Conservation (phyloP, 2,329 filamentous ascomycete genomes). For the Diaporthe sp. region DNA sequence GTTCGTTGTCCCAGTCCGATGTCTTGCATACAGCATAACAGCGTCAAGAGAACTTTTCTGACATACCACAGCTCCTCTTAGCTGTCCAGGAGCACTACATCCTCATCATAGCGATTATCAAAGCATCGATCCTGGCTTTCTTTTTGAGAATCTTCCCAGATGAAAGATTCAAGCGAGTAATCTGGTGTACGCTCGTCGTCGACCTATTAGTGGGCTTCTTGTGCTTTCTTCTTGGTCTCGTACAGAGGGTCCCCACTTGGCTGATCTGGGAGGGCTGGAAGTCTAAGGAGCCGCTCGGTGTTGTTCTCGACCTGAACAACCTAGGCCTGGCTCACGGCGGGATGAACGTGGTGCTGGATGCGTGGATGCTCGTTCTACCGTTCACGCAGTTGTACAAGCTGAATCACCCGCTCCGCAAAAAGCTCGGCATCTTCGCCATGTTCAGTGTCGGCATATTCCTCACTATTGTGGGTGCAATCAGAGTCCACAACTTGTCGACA, state of each 20-base stretch:
- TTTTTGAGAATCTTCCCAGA: constrained; percentile 23
- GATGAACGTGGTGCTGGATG: not conserved
- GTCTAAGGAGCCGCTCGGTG: constrained; percentile 5
- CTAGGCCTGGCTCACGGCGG: not conserved
- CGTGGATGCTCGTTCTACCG: constrained; percentile 15
- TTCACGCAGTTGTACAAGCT: constrained; percentile 24
- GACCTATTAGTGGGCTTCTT: not conserved
- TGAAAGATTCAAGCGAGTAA: not conserved
- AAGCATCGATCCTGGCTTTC: constrained; percentile 22
- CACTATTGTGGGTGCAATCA: not conserved
- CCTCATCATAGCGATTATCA: not conserved
- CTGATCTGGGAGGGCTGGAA: constrained; percentile 28
- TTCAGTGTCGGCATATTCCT: constrained; percentile 17
- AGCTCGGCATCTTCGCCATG: constrained; percentile 8
- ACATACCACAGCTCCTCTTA: not conserved
- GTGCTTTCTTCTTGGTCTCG: not conserved
- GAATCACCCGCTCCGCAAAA: constrained; percentile 2
- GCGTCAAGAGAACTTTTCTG: not conserved
- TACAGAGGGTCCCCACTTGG: constrained; percentile 11
- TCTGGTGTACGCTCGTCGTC: not conserved
- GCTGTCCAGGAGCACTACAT: not conserved
- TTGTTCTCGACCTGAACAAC: not conserved
- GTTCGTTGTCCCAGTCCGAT: not conserved
- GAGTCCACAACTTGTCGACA: not conserved
- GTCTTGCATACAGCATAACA: not conserved